Conservation (phyloP, 73 alveolate genomes). For the Paramecium sonneborni region DNA sequence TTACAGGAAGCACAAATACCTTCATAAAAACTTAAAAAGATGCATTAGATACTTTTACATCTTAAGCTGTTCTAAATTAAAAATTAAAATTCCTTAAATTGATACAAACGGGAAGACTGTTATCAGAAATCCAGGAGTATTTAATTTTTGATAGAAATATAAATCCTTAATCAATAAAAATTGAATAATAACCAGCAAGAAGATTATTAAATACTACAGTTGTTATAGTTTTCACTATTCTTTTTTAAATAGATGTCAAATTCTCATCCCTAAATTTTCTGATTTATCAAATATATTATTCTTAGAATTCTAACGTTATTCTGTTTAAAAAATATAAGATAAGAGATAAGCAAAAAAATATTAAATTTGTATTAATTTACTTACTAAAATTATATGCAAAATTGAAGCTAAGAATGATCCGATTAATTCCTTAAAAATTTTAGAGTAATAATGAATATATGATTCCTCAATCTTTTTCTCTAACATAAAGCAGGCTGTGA, state of each 20-base stretch:
- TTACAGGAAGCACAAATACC: slow-evolving; percentile 48
- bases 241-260: neutral
- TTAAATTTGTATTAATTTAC: neutral
- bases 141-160: neutral
- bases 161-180: neutral
- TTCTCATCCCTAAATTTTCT: neutral
- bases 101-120: neutral
- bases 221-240: too few species aligned
- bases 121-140: slow-evolving; percentile 20
- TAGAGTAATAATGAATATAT: neutral
- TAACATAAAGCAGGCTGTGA: neutral
- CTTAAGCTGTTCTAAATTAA: neutral
- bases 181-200: neutral
- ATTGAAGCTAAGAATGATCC: neutral
- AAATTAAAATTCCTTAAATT: neutral
- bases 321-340: slow-evolving; percentile 27
- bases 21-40: slow-evolving; percentile 1
- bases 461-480: neutral
- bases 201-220: too few species aligned
- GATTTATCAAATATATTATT: too few species aligned
- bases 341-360: neutral
- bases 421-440: neutral
- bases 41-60: neutral
- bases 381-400: neutral
- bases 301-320: too few species aligned